Evolutionary conservation across 2,329 filamentous ascomycete species (phyloP), one percentile per base, ranked within the genome.

Genomic region (Aspergillus hortae): DNA sequence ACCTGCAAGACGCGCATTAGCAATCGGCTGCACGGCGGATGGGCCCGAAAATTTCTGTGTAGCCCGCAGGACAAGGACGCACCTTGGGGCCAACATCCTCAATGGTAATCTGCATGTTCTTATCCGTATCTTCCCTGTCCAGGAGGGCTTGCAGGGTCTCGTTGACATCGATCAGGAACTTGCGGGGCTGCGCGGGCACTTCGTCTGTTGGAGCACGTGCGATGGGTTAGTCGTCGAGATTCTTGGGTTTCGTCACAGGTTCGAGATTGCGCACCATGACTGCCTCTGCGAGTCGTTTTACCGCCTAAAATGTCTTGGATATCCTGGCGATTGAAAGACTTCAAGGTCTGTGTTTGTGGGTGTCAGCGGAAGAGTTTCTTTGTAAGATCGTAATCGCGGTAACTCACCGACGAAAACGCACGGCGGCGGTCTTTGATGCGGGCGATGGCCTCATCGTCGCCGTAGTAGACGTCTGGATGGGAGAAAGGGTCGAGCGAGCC

Each of bases 101-200:
- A 63, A 97, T 95, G 27, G 94, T 99, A 70, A 99, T 99, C 72
- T 97, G 92, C 80, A 90, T 89, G 72, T 99, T 96, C 51, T 83
- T 80, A 72, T 99, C 92, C 27, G 92, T 95, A 67, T 99, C 94
- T 71, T 99, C 94, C 60, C 92, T 88, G 35, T 84, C 83, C 56
- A 90, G 80, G 42, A 99, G 79, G 53, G 83, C 86, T 66, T 91
- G 81, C 52, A 96, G 80, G 0, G 92, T 96, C 19, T 84, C 78
- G 45, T 95, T 88, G 63, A 97, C 92, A 62, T 94, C 83, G 68
- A 97, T 85, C 35, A 95, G 80, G 72, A 95, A 96, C 61, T 87
- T 87, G 55, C 90, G 88, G 51, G 88, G 83, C 45, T 83, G 78
- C 46, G 83, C 76, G 32, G 84, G 82, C 44, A 79, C 77, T 70